These are phyloP conservation scores for Thalassiosira oceanica DNA, from an alignment of 352 stramenopile genomes.

Conservation along the genomic window DNA sequence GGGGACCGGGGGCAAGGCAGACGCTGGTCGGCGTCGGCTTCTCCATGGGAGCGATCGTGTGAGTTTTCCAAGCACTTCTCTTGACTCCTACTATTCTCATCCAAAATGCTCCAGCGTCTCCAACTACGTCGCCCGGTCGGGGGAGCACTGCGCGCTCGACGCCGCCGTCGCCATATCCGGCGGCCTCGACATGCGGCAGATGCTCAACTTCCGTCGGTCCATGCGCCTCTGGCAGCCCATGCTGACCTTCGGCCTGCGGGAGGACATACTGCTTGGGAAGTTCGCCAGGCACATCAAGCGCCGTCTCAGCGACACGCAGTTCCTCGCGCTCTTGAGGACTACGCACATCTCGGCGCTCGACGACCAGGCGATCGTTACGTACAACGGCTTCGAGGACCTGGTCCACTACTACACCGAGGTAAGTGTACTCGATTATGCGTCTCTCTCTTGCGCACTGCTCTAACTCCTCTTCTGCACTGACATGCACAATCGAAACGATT, in stretches of 20 bases:
- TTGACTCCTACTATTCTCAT: not conserved
- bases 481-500: too few relatives aligned
- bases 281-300: conserved; percentile 49
- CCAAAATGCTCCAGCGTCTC: conserved; percentile 59
- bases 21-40: conserved; percentile 64
- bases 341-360: conserved; percentile 51
- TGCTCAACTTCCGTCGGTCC: conserved; percentile 61
- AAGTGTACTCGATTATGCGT: too few relatives aligned
- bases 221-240: conserved; percentile 81
- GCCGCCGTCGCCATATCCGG: conserved; percentile 75
- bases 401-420: conserved; percentile 37
- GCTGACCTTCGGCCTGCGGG: conserved; percentile 66
- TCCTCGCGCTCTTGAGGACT: conserved; percentile 36
- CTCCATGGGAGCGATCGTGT: conserved; percentile 63
- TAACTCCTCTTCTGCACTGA: too few relatives aligned
- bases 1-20: not conserved
- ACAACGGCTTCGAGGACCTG: conserved; percentile 27
- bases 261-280: conserved; percentile 71
- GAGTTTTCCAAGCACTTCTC: not conserved
- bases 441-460: too few relatives aligned
- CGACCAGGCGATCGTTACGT: conserved; percentile 44
- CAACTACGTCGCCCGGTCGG: conserved; percentile 76
- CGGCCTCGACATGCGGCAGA: conserved; percentile 75
- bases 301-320: conserved; percentile 41
- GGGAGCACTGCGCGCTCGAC: conserved; percentile 58